phyloP scores from a whole-genome alignment of 306 rosid genomes.

The Betula pendula region DNA sequence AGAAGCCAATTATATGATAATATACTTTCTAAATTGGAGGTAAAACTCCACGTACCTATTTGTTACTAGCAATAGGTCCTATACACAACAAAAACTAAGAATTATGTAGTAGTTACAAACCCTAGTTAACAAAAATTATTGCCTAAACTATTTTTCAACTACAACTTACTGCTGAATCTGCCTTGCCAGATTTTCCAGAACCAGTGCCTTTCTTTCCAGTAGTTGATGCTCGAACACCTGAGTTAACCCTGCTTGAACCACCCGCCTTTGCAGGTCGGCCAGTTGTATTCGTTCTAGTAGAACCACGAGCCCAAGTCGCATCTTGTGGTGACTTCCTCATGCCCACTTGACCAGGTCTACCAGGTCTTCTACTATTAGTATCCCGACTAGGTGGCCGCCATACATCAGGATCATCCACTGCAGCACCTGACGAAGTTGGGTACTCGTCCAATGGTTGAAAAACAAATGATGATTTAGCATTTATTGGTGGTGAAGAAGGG shows the following conservation, averaged over 20 bases:
- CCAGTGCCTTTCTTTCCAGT: constrained; percentile 59
- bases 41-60: neutral
- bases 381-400: constrained; percentile 97
- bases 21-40: neutral
- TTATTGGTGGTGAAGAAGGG: constrained; percentile 78
- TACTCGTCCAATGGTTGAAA: constrained; percentile 93
- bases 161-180: constrained; percentile 62
- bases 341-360: constrained; percentile 60
- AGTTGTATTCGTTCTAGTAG: constrained; percentile 52
- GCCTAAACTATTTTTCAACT: neutral
- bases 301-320: constrained; percentile 82
- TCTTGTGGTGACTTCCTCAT: constrained; percentile 75
- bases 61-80: too few relatives aligned
- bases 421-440: constrained; percentile 74
- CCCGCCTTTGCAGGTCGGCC: constrained; percentile 68
- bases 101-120: neutral
- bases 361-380: constrained; percentile 58
- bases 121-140: neutral
- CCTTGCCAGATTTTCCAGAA: constrained; percentile 68
- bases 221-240: constrained; percentile 59
- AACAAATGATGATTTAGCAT: constrained; percentile 69
- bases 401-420: constrained; percentile 88
- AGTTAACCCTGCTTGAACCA: constrained; percentile 54
- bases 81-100: neutral
- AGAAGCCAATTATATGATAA: neutral